Evolutionary conservation across 2,329 filamentous ascomycete genomes (phyloP).

Genomic region (Fusarium phyllophilum): DNA sequence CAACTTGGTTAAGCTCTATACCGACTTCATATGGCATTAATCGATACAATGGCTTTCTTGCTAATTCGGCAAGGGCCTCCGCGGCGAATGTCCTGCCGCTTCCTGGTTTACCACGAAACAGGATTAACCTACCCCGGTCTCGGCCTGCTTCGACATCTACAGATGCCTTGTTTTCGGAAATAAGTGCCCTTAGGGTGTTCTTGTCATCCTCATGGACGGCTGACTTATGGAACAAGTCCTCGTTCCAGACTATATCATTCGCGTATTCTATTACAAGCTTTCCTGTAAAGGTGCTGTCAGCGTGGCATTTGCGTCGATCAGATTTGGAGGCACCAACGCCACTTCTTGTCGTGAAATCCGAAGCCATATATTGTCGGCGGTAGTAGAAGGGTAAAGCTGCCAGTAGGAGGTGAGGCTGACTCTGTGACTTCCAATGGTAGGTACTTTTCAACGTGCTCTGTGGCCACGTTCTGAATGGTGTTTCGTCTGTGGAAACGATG

Average conservation of each 20-base stretch:
- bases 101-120: rapidly evolving
- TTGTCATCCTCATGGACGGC: too few species aligned
- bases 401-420: background rate
- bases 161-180: rapidly evolving
- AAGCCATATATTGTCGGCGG: background rate
- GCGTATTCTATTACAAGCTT: background rate
- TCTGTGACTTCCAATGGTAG: background rate
- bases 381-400: background rate
- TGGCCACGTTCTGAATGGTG: background rate
- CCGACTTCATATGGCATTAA: background rate
- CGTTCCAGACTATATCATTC: background rate
- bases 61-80: background rate
- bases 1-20: background rate
- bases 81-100: background rate
- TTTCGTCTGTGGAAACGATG: background rate
- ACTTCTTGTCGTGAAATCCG: background rate
- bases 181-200: background rate
- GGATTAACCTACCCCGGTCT: background rate
- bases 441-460: background rate
- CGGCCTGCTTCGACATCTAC: background rate
- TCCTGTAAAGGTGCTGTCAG: background rate
- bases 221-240: too few species aligned
- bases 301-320: too few species aligned
- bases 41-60: background rate
- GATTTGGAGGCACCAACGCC: background rate